These are phyloP conservation scores for Galerina marginata DNA, from an alignment of 768 basidiomycete species.

Conservation along the genomic window DNA sequence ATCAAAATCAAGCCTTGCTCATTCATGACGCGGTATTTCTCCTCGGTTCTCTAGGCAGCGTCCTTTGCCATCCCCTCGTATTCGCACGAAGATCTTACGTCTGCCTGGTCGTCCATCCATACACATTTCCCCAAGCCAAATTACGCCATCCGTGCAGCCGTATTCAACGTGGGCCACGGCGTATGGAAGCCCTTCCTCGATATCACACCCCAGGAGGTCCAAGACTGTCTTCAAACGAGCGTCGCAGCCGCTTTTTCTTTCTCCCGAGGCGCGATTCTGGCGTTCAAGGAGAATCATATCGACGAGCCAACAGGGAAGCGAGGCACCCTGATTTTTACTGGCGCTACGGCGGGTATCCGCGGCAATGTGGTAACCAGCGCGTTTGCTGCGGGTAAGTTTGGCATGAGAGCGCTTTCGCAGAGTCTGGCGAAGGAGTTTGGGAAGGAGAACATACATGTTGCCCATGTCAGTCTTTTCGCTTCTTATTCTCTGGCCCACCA, in stretches of 20 bases:
- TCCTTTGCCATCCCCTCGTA: conserved; percentile 61
- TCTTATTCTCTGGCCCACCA: conserved; percentile 21
- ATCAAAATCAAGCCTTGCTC: background rate
- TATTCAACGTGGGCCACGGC: conserved; percentile 66
- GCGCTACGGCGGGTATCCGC: conserved; percentile 69
- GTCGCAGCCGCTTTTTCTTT: conserved; percentile 68
- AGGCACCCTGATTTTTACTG: conserved; percentile 74
- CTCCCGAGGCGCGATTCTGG: conserved; percentile 61
- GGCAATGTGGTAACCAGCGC: conserved; percentile 67
- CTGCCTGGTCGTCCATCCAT: conserved; percentile 54
- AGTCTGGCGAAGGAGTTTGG: conserved; percentile 79
- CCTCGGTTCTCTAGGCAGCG: conserved; percentile 46
- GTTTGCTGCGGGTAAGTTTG: conserved; percentile 70
- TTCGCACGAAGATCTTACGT: conserved; percentile 53
- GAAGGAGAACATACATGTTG: conserved; percentile 76
- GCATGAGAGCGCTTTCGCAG: conserved; percentile 66
- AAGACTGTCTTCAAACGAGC: conserved; percentile 54
- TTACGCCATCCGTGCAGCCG: conserved; percentile 59
- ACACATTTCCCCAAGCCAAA: conserved; percentile 50
- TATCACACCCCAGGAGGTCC: conserved; percentile 61
- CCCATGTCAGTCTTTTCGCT: conserved; percentile 56
- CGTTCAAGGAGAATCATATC: conserved; percentile 62
- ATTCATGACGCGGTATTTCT: background rate
- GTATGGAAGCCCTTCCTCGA: conserved; percentile 74
- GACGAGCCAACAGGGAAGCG: conserved; percentile 53